Evolutionary conservation across 2,329 filamentous ascomycete genomes (phyloP).

Genomic region (Trichoderma breve): DNA sequence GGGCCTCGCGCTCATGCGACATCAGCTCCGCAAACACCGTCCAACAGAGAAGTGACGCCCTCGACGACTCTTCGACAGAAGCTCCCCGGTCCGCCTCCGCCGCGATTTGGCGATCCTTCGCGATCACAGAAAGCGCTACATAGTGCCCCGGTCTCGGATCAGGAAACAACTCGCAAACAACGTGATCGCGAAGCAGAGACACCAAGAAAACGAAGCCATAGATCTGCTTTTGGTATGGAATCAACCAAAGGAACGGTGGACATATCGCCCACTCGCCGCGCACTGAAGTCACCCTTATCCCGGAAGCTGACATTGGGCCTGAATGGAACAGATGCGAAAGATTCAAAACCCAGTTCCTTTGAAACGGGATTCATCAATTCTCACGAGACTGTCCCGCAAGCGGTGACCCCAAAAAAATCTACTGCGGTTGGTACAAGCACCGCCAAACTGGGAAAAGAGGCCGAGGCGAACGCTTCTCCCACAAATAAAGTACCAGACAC

Average conservation of each 20-base stretch:
- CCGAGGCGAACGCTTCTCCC: not conserved
- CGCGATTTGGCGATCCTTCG: not conserved
- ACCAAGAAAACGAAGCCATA: constrained; percentile 2
- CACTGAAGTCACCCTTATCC: not conserved
- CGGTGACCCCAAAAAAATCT: not conserved
- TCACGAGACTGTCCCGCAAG: not conserved
- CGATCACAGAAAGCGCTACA: not conserved
- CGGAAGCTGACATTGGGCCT: not conserved
- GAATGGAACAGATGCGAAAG: not conserved
- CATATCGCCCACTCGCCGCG: not conserved
- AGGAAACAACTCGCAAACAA: not conserved
- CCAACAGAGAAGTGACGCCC: not conserved
- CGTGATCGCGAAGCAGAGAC: not conserved
- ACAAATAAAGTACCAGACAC: not conserved
- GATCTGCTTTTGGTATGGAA: constrained; percentile 8
- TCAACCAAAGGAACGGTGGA: not conserved
- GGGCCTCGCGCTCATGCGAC: not conserved
- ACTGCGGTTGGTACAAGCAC: too few species aligned
- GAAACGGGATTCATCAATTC: not conserved
- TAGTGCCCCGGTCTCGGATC: not conserved
- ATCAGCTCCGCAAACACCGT: not conserved
- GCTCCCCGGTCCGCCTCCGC: not conserved
- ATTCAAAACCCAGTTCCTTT: not conserved
- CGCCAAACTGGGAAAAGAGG: not conserved
- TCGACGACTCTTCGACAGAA: not conserved